Base-by-base conservation (phyloP, 1,284 basidiomycete genomes). In the Apiotrichum sp. region DNA sequence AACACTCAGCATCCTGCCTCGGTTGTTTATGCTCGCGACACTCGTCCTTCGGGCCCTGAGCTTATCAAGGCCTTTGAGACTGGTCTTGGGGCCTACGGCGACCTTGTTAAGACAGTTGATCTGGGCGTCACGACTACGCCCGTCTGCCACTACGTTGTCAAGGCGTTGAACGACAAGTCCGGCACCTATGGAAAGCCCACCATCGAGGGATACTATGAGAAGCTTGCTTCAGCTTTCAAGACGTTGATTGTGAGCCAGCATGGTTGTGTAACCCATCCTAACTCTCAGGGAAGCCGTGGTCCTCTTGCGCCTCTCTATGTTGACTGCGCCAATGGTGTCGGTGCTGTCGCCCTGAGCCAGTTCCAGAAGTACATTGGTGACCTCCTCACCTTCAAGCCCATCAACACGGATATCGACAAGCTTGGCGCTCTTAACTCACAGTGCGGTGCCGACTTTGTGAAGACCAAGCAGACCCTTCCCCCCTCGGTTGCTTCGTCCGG, bases 291-390 rank as follows among this genome's bases (percentile, higher is more conserved):
- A 81, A 86, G 74, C 71, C 80, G 46, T 64, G 75, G 81, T 32
- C 78, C 82, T 10, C 63, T 74, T 11, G 9, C 45, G 39, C 47
- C 67, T 4, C 74, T 99, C 39, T 76, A 89, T 14, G 83, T 99
- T 42, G 96, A 99, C 75, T 98, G 96, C 72, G 96, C 96, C 33
- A 98, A 99, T 69, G 96, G 96, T 33, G 96, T 99, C 32, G 96
- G 96, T 39, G 85, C 89, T 8, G 78, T 83, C 10, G 85, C 87
- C 40, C 79, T 96, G 35, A 67, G 77, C 3, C 61, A 80, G 87
- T 48, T 82, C 80, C 34, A 79, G 74, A 32, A 76, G 86, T 50
- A 65, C 55, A 58, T 72, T 56, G 64, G 61, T 45, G 62, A 69
- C 53, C 32, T 67, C 29, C 63, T 77, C 22, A 67, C 73, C 13